A percentile compares a stretch with the other conserved stretches of the same genome.
These are phyloP conservation scores for Potentilla sterilis DNA, from an alignment of 306 rosid genomes.

Conservation along the genomic window DNA sequence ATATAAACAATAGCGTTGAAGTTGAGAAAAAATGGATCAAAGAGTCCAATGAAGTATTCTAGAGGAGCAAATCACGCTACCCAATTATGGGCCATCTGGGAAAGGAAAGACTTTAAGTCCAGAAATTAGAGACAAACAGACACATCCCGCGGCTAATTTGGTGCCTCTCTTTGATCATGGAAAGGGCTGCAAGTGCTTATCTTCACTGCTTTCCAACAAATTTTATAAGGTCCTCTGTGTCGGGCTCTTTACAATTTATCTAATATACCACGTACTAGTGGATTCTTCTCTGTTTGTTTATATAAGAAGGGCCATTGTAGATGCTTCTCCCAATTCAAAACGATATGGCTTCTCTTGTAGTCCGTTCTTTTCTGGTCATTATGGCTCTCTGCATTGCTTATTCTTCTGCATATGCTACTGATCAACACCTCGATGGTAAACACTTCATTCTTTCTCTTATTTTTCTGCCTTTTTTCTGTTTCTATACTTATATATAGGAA, in stretches of 20 bases:
- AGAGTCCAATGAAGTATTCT: not conserved
- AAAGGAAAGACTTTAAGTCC: not conserved
- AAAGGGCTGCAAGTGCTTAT: not conserved
- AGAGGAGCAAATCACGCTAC: slow-evolving; percentile 27
- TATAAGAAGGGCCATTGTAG: slow-evolving; percentile 9
- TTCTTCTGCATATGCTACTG: slow-evolving; percentile 18
- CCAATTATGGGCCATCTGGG: not conserved
- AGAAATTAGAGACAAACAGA: slow-evolving; percentile 17
- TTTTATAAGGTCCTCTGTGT: not conserved
- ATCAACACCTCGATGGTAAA: slow-evolving; percentile 36
- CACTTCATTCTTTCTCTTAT: not conserved
- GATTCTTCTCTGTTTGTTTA: not conserved
- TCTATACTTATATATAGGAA: not conserved
- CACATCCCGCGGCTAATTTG: slow-evolving; percentile 30
- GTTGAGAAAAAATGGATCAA: not conserved
- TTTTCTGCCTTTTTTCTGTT: not conserved
- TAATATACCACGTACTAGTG: too few species aligned
- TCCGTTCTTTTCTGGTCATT: slow-evolving; percentile 15
- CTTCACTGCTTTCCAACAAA: slow-evolving; percentile 4
- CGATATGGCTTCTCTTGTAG: slow-evolving; percentile 25
- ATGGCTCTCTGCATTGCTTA: slow-evolving; percentile 19
- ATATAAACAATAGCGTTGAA: not conserved
- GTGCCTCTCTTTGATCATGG: slow-evolving; percentile 27
- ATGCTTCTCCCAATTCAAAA: slow-evolving; percentile 5
- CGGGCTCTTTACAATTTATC: too few species aligned